Evolutionary conservation across 106 monocot species (phyloP).

Genomic region (Acorus gramineus): DNA sequence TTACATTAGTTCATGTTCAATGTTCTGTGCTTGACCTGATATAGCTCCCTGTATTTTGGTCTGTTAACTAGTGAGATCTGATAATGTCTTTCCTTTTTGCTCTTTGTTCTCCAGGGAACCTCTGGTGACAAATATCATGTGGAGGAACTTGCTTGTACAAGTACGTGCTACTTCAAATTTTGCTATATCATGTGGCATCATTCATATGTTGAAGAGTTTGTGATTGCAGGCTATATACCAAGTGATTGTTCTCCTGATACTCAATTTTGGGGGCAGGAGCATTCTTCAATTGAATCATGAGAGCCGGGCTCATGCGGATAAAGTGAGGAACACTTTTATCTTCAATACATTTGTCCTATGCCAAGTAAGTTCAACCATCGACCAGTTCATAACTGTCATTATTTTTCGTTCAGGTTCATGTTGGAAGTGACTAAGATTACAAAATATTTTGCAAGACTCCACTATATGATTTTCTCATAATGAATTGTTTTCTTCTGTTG

Average conservation of each 20-base stretch:
- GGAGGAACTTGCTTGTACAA: constrained; percentile 78
- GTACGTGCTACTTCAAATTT: constrained; percentile 12
- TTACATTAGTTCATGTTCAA: neutral
- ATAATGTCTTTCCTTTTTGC: neutral
- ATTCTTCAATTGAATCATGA: constrained; percentile 41
- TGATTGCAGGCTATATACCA: constrained; percentile 55
- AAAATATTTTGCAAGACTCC: too few relatives aligned
- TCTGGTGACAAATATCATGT: constrained; percentile 75
- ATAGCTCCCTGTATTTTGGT: neutral
- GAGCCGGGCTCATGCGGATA: constrained; percentile 37
- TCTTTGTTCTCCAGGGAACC: constrained; percentile 23
- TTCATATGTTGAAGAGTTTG: neutral
- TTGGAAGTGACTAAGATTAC: too few relatives aligned
- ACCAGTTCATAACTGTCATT: too few relatives aligned
- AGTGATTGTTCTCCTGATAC: constrained; percentile 44
- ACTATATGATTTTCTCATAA: too few relatives aligned
- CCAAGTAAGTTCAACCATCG: constrained; percentile 27
- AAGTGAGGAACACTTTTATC: constrained; percentile 69
- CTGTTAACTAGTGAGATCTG: neutral
- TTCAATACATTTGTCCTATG: constrained; percentile 79
- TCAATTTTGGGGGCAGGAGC: constrained; percentile 49
- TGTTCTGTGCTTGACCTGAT: neutral
- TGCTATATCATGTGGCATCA: constrained; percentile 7
- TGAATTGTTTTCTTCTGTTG: neutral
- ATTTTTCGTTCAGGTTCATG: too few relatives aligned